phyloP scores from a whole-genome alignment of 1,284 basidiomycete genomes.

The Melampsora abietis-canadensis region DNA sequence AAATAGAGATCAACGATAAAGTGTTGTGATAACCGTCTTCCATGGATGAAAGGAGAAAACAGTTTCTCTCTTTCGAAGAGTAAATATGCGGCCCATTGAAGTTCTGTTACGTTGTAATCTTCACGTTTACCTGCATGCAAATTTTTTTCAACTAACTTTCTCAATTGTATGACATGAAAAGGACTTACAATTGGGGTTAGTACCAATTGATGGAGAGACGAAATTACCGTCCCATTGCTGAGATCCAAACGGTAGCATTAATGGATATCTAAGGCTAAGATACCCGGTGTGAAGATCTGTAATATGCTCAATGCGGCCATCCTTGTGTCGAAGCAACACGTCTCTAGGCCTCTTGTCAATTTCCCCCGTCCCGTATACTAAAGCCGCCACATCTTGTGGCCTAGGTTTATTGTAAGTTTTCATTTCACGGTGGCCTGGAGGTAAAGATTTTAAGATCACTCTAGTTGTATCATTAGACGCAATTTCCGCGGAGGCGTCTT shows the following conservation, averaged over 20 bases:
- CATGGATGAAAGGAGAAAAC: not conserved
- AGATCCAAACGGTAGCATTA: conserved; percentile 13
- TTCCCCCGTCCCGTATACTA: no score
- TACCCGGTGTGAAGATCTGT: not conserved
- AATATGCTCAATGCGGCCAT: not conserved
- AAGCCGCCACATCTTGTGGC: no score
- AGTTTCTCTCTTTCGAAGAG: not conserved
- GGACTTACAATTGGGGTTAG: not conserved
- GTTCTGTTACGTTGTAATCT: not conserved
- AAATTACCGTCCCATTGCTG: not conserved
- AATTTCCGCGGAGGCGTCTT: no score
- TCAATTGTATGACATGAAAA: no score
- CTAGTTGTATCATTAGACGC: no score
- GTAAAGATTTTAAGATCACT: no score
- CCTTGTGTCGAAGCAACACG: no score
- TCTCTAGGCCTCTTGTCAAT: no score
- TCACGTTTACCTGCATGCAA: not conserved
- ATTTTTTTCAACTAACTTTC: no score
- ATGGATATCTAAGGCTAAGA: not conserved
- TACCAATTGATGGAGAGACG: not conserved
- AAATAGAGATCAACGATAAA: not conserved
- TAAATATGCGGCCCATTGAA: conserved; percentile 1
- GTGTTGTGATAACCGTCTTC: not conserved
- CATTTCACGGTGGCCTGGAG: no score
- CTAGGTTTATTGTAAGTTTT: no score